phyloP scores from a whole-genome alignment of 1,284 basidiomycete species.

The Chalciporus piperatoides region DNA sequence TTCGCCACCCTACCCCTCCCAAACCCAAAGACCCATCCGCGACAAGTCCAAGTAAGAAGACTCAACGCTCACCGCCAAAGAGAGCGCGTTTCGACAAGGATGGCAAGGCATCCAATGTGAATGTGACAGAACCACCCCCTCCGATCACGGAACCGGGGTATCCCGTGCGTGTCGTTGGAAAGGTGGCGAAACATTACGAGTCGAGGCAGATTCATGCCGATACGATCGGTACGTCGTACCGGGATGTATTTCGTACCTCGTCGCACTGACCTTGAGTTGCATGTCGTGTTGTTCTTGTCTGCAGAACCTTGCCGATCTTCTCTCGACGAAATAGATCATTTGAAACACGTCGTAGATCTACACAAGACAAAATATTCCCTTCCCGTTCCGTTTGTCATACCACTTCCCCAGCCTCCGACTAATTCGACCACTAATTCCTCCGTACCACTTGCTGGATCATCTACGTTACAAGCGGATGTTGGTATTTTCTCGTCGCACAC shows the following conservation, averaged over 20 bases:
- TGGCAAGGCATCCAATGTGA: neutral
- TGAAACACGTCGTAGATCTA: constrained; percentile 48
- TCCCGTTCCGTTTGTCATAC: constrained; percentile 46
- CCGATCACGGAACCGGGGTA: constrained; percentile 48
- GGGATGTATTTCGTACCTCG: neutral
- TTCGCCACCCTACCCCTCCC: constrained; percentile 34
- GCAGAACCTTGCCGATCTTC: constrained; percentile 45
- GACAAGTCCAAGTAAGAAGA: neutral
- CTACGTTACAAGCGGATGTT: neutral
- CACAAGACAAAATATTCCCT: constrained; percentile 52
- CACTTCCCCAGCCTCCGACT: constrained; percentile 21
- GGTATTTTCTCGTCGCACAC: constrained; percentile 11
- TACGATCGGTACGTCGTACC: constrained; percentile 37
- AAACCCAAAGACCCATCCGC: neutral
- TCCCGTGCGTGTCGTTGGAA: constrained; percentile 48
- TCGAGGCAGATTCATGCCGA: constrained; percentile 48
- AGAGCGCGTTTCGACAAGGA: constrained; percentile 14
- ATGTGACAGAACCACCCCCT: constrained; percentile 26
- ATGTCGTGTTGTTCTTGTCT: too few species aligned
- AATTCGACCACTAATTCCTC: neutral
- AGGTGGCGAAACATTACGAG: constrained; percentile 40
- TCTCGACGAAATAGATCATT: constrained; percentile 61
- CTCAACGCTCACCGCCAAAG: constrained; percentile 15
- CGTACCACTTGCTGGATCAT: constrained; percentile 4
- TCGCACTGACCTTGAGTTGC: neutral